phyloP scores from a whole-genome alignment of 345 rosid genomes.

The Euphorbia peplus region DNA sequence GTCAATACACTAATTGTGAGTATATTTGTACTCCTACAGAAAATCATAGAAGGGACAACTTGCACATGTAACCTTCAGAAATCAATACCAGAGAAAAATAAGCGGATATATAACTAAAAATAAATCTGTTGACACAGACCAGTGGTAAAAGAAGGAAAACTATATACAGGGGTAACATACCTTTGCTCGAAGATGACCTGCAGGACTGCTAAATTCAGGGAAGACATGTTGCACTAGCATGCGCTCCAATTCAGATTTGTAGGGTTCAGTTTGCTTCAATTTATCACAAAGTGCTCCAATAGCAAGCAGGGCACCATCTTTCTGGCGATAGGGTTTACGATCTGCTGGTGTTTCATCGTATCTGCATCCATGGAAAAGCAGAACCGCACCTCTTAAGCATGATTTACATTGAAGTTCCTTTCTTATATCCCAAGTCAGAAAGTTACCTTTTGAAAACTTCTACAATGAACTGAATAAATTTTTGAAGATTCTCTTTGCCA shows the following conservation, averaged over 20 bases:
- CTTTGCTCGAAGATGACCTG: slow-evolving; percentile 98
- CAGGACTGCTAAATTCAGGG: slow-evolving; percentile 91
- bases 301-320: slow-evolving; percentile 98
- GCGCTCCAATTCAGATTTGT: slow-evolving; percentile 84
- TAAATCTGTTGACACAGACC: slow-evolving; percentile 9
- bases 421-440: background rate
- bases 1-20: too few species aligned
- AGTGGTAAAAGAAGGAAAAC: background rate
- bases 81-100: background rate
- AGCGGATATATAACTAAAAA: slow-evolving; percentile 6
- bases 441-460: slow-evolving; percentile 24
- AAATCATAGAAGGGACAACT: background rate
- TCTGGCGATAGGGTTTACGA: slow-evolving; percentile 77
- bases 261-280: slow-evolving; percentile 89
- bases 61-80: background rate
- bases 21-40: too few species aligned
- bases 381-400: slow-evolving; percentile 9
- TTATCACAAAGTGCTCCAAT: slow-evolving; percentile 98
- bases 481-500: slow-evolving; percentile 88
- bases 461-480: slow-evolving; percentile 48
- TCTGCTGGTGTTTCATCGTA: slow-evolving; percentile 75
- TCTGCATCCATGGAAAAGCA: slow-evolving; percentile 31
- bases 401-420: background rate
- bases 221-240: slow-evolving; percentile 98
- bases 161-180: slow-evolving; percentile 35